A percentile compares a stretch with the other conserved stretches of the same genome.
Evolutionary conservation across 345 rosid genomes (phyloP).

Genomic region (Salix udensis): DNA sequence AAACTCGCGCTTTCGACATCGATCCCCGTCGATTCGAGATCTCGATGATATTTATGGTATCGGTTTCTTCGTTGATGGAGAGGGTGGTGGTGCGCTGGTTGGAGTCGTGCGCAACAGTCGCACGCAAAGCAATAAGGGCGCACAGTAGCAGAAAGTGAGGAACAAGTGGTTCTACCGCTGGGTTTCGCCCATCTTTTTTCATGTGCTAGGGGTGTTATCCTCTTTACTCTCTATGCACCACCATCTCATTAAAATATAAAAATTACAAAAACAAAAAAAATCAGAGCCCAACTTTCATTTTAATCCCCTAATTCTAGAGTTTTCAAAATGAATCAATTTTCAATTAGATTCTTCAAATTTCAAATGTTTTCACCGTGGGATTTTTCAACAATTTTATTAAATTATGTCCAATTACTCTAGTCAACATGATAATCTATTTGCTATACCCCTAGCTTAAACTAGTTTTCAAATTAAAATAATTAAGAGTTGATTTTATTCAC

Average conservation of each 20-base stretch:
- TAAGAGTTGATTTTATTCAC: no score
- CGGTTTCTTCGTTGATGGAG: slow-evolving; percentile 12
- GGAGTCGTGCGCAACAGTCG: slow-evolving; percentile 49
- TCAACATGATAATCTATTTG: no score
- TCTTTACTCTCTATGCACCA: neutral
- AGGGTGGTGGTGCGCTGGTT: slow-evolving; percentile 25
- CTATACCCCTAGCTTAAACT: no score
- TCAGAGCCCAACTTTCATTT: no score
- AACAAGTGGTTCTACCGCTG: slow-evolving; percentile 1
- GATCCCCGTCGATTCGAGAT: slow-evolving; percentile 32
- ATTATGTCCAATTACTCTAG: no score
- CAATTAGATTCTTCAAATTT: no score
- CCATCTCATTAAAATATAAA: neutral
- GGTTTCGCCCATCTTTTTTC: slow-evolving; percentile 4
- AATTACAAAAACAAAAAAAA: neutral
- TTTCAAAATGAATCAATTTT: no score
- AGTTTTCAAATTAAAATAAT: no score
- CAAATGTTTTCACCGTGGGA: no score
- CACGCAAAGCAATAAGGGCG: slow-evolving; percentile 45
- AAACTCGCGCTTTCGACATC: slow-evolving; percentile 92
- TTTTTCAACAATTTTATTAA: no score
- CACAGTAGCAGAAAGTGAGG: slow-evolving; percentile 44
- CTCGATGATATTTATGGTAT: slow-evolving; percentile 18
- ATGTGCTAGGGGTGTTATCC: neutral
- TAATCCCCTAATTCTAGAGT: no score